Evolutionary conservation across 2,329 filamentous ascomycete species (phyloP).

Genomic region (Diaporthe sp.): DNA sequence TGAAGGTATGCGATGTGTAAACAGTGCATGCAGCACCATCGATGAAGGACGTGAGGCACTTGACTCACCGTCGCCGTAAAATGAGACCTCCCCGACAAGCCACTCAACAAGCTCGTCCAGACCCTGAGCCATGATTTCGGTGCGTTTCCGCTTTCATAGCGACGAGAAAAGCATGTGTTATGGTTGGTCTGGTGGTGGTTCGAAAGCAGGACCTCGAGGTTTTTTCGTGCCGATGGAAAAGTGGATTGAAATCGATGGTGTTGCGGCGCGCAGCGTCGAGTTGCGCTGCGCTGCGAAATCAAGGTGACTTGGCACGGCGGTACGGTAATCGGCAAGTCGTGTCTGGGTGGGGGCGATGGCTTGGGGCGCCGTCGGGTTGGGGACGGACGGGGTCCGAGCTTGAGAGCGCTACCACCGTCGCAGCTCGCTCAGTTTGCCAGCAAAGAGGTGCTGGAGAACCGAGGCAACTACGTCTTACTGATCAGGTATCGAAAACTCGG

Average conservation of each 20-base stretch:
- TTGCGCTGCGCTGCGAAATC: slow-evolving; percentile 8
- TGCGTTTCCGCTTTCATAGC: slow-evolving; percentile 41
- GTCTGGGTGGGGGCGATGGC: not conserved
- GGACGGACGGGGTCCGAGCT: slow-evolving; percentile 13
- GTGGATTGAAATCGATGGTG: slow-evolving; percentile 25
- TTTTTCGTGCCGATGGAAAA: slow-evolving; percentile 34
- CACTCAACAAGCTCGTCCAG: slow-evolving; percentile 61
- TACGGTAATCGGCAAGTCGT: slow-evolving; percentile 6
- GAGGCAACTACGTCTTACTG: not conserved
- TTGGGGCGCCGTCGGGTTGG: slow-evolving; percentile 5
- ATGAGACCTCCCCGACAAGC: slow-evolving; percentile 59
- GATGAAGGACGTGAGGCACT: not conserved
- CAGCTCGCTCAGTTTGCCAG: not conserved
- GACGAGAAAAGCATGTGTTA: slow-evolving; percentile 43
- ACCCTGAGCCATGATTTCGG: slow-evolving; percentile 53
- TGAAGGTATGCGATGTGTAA: not conserved
- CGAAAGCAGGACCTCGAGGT: slow-evolving; percentile 41
- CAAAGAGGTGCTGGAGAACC: not conserved
- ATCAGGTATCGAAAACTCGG: too few relatives aligned
- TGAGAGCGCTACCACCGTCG: not conserved
- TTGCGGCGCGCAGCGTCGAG: slow-evolving; percentile 15
- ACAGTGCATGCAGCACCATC: slow-evolving; percentile 6
- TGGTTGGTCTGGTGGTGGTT: slow-evolving; percentile 41
- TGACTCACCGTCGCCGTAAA: slow-evolving; percentile 58
- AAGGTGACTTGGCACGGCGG: slow-evolving; percentile 7